Evolutionary conservation across 768 basidiomycete species (phyloP).

Genomic region (Kwoniella bestiolae): DNA sequence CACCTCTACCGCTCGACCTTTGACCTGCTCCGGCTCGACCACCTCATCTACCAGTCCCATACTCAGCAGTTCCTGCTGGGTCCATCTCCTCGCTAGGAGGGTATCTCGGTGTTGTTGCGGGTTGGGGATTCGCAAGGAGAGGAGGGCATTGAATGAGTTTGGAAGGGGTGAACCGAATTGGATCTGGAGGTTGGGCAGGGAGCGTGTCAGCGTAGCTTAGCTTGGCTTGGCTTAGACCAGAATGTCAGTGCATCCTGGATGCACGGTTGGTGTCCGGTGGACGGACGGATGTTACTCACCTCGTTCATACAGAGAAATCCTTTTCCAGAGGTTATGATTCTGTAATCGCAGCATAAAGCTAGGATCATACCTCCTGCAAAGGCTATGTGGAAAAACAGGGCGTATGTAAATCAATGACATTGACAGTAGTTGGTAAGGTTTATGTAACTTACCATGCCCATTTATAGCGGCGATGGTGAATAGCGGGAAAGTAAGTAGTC

Average conservation of each 20-base stretch:
- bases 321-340: slow-evolving; percentile 83
- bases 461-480: slow-evolving; percentile 53
- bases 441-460: slow-evolving; percentile 52
- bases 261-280: neutral
- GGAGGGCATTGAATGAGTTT: slow-evolving; percentile 68
- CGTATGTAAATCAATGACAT: too few species aligned
- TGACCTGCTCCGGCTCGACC: slow-evolving; percentile 61
- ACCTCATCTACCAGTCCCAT: slow-evolving; percentile 73
- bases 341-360: slow-evolving; percentile 81
- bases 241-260: neutral
- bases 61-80: slow-evolving; percentile 70
- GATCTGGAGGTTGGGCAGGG: slow-evolving; percentile 52
- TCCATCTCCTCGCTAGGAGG: slow-evolving; percentile 76
- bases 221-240: too few species aligned
- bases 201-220: too few species aligned
- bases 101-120: slow-evolving; percentile 70
- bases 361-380: slow-evolving; percentile 84
- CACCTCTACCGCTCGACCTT: slow-evolving; percentile 41
- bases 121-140: slow-evolving; percentile 69
- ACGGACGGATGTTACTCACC: slow-evolving; percentile 57
- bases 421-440: too few species aligned
- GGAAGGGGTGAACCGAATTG: slow-evolving; percentile 85
- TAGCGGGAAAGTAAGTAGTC: slow-evolving; percentile 63
- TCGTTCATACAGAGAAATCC: slow-evolving; percentile 95
- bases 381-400: slow-evolving; percentile 58